phyloP scores from a whole-genome alignment of 148 eudicot genomes.

The Rhododendron henanense region DNA sequence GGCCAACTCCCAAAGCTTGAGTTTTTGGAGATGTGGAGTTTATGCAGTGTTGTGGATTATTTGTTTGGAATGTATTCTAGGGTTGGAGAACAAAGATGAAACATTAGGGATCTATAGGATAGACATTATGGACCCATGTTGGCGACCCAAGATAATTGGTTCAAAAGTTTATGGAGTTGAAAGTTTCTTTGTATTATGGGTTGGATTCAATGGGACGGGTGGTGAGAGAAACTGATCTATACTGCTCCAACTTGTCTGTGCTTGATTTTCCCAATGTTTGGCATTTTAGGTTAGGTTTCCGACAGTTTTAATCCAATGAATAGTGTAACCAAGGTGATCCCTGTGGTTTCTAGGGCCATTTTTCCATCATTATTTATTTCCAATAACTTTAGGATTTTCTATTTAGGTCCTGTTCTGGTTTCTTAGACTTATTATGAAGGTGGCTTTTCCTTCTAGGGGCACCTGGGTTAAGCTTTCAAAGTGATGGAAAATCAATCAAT shows the following conservation, averaged over 20 bases:
- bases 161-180: background rate
- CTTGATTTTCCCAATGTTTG: background rate
- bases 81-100: background rate
- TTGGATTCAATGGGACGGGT: background rate
- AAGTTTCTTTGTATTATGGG: background rate
- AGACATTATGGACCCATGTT: background rate
- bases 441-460: constrained; percentile 38
- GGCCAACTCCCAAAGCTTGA: background rate
- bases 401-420: background rate
- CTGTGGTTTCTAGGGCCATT: background rate
- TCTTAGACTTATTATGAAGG: background rate
- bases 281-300: background rate
- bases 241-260: background rate
- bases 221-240: background rate
- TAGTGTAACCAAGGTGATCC: background rate
- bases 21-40: background rate
- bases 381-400: background rate
- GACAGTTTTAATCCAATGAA: background rate
- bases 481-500: constrained; percentile 28
- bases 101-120: background rate
- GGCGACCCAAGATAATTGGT: background rate
- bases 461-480: constrained; percentile 43
- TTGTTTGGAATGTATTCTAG: background rate
- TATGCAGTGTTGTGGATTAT: background rate
- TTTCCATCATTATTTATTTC: background rate